These are phyloP conservation scores for Otatea glauca DNA, from an alignment of 176 grass and related monocot genomes.

Conservation along the genomic window DNA sequence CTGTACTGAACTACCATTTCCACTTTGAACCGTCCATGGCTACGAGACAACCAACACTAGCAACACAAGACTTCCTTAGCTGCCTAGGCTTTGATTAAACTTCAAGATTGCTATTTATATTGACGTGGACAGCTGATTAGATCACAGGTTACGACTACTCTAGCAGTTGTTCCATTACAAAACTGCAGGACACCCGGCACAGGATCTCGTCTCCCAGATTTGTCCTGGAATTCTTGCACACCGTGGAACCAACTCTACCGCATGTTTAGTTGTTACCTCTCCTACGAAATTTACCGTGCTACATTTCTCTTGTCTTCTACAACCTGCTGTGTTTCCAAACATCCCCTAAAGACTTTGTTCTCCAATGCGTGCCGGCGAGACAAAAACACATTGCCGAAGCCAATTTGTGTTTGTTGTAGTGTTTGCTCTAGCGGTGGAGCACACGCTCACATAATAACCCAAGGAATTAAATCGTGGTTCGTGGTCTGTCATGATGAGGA, in stretches of 20 bases:
- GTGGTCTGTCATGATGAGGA: too few species aligned
- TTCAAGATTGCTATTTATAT: not conserved
- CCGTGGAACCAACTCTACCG: not conserved
- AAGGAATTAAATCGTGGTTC: too few species aligned
- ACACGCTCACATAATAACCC: too few species aligned
- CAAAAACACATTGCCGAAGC: too few species aligned
- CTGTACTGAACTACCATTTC: not conserved
- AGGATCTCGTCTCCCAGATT: not conserved
- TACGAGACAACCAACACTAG: not conserved
- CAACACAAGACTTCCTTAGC: not conserved
- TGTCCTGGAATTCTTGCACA: not conserved
- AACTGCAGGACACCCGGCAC: not conserved
- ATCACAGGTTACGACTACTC: not conserved
- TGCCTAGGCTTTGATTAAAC: not conserved
- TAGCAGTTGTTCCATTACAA: not conserved
- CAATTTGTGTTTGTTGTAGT: too few species aligned
- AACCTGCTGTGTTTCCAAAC: too few species aligned
- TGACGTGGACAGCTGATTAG: not conserved
- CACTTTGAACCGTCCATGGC: not conserved
- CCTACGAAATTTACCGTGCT: not conserved
- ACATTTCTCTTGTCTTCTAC: too few species aligned
- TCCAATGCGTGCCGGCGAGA: too few species aligned
- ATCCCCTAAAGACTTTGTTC: too few species aligned
- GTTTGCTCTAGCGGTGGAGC: too few species aligned
- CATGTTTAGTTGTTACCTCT: not conserved